A percentile compares a stretch with the other conserved stretches of the same genome.
phyloP scores from a whole-genome alignment of 768 basidiomycete genomes.

The Leccinellum luteum region DNA sequence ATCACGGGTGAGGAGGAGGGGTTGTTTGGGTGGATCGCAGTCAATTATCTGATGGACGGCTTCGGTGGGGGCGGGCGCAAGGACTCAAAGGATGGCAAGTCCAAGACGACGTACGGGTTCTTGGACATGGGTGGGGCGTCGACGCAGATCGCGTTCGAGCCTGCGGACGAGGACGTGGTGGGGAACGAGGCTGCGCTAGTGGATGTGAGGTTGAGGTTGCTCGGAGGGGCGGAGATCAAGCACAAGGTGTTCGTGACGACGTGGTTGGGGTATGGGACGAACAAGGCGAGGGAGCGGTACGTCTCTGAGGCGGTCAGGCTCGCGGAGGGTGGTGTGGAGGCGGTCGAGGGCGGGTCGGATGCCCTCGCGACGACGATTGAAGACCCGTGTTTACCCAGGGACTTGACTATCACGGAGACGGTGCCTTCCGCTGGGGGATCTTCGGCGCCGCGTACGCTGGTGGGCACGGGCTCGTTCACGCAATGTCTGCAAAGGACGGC shows the following conservation, averaged over 20 bases:
- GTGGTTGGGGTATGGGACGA: conserved; percentile 98
- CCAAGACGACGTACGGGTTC: conserved; percentile 91
- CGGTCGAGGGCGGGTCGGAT: conserved; percentile 12
- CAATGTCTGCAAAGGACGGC: conserved; percentile 71
- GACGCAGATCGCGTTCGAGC: conserved; percentile 98
- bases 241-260: conserved; percentile 97
- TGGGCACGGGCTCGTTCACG: conserved; percentile 90
- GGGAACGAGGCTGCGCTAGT: conserved; percentile 56
- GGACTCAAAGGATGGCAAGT: conserved; percentile 43
- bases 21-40: conserved; percentile 97
- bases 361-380: conserved; percentile 54
- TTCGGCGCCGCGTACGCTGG: conserved; percentile 55
- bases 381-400: conserved; percentile 90
- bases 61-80: conserved; percentile 50
- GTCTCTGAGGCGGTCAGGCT: conserved; percentile 63
- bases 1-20: conserved; percentile 99
- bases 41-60: conserved; percentile 98
- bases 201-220: conserved; percentile 75
- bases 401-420: conserved; percentile 59
- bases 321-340: conserved; percentile 41
- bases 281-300: conserved; percentile 94
- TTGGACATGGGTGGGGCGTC: conserved; percentile 99
- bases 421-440: conserved; percentile 44
- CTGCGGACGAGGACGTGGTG: conserved; percentile 53
- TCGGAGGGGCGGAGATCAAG: conserved; percentile 82